Evolutionary conservation across 805 yeast species (phyloP), one percentile per base, ranked within the genome.

Genomic region (Suhomyces emberorum): DNA sequence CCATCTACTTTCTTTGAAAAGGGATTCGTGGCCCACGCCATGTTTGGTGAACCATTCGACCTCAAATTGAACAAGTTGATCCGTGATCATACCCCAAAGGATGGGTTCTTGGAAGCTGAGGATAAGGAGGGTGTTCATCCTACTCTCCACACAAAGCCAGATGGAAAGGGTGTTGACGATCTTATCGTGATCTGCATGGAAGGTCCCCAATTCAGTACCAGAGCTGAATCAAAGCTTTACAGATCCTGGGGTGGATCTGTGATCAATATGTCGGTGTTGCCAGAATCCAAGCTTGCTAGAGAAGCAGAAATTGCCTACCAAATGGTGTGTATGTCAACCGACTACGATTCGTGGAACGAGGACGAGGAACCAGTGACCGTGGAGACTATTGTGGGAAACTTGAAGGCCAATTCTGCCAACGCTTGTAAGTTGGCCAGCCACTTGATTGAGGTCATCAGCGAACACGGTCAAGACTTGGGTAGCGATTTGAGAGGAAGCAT

Each of bases 321-420:
- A 64, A 93, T 93, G 97, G 76, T 93, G 46, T 93, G 99, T 65
- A 93, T 93, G 99, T 83, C 95, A 1, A 93, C 99, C 3, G 99
- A 93, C 62, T 93, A 93, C 64, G 99, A 93, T 58, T 95, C 98
- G 16, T 93, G 99, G 99, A 85, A 88, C 57, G 95, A 83, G 52
- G 79, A 77, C 36, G 98, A 82, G 57, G 97, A 91, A 55, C 91
- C 98, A 2, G 99, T 93, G 32, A 89, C 98, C 7, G 98, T 93
- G n/a, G 97, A 89, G 65, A 84, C 95, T 4, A 96, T 93, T 28
- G 88, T 93, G 34, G 88, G 95, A 37, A 86, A 93, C 60, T 74
- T 91, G 57, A 77, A 77, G 55, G 93, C 95, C 42, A 93, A 93
- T 65, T 73, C 85, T 34, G 82, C 77, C 24, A 91, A 91, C 55